These are phyloP conservation scores for Atkinsonella hypoxylon DNA, from an alignment of 2,329 filamentous ascomycete species.

Conservation along the genomic window DNA sequence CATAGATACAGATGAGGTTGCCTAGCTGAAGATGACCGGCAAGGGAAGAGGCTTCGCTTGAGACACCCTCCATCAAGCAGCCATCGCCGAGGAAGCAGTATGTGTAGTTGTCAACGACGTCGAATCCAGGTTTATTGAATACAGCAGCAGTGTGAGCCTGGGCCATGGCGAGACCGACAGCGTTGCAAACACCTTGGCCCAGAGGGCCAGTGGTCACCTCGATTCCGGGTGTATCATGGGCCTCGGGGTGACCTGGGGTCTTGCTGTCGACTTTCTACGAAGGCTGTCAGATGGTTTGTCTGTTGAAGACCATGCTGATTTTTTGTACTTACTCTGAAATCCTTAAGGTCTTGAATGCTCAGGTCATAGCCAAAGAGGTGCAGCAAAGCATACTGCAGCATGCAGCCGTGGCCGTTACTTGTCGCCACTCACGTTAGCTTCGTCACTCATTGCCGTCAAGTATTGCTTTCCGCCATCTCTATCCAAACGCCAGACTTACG, in stretches of 20 bases:
- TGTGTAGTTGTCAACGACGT: slow-evolving; percentile 92
- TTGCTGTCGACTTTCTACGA: slow-evolving; percentile 49
- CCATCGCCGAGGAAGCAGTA: slow-evolving; percentile 96
- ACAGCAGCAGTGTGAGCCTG: slow-evolving; percentile 80
- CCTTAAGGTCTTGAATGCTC: slow-evolving; percentile 83
- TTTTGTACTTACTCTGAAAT: slow-evolving; percentile 68
- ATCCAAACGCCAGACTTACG: slow-evolving; percentile 47
- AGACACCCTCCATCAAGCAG: slow-evolving; percentile 97
- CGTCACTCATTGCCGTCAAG: neutral
- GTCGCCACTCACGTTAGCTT: slow-evolving; percentile 4
- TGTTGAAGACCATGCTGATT: neutral
- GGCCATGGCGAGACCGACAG: slow-evolving; percentile 93
- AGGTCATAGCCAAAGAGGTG: slow-evolving; percentile 90
- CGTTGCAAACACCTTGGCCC: slow-evolving; percentile 93
- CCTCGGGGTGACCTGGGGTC: slow-evolving; percentile 91
- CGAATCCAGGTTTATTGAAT: slow-evolving; percentile 95
- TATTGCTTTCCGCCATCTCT: neutral
- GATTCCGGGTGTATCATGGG: slow-evolving; percentile 90
- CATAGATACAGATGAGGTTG: slow-evolving; percentile 93
- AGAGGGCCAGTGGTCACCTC: slow-evolving; percentile 98
- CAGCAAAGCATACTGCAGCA: slow-evolving; percentile 97
- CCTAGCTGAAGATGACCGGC: slow-evolving; percentile 95
- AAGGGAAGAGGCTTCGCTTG: slow-evolving; percentile 79
- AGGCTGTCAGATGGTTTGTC: neutral
- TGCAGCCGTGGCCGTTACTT: slow-evolving; percentile 97